Base-by-base conservation (phyloP, 148 eudicot genomes). In the Fagopyrum esculentum region DNA sequence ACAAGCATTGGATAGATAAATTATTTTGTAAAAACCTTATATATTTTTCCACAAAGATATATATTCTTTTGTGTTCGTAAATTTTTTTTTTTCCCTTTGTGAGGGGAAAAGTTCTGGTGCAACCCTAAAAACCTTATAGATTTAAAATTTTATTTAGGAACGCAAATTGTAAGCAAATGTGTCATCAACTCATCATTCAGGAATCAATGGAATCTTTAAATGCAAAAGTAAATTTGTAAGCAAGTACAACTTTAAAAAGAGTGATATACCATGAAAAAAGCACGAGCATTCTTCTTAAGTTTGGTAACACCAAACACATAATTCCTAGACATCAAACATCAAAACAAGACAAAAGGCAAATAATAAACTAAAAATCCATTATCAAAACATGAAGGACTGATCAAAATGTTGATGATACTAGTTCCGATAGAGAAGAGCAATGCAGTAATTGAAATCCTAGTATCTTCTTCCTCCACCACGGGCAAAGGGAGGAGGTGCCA, bases 391-490 rank as follows among this genome's bases (percentile, higher is more conserved):
- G 8, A 5, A 10, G 11, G 43, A 60, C 43, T 60, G 43, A 6
- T 4, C 40, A 60, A 64, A 64, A 64, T 64, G 16, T 64, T 30
- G 43, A 64, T 30, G 6, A 64, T 30, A 60, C 68, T 29, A 60
- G 43, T 22, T 26, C 13, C 13, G 3, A 64, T 4, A 64, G 8
- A 64, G 4, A 64, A 30, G 17, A 64, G 3, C 40, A 3, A 30
- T 19, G n/a, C n/a, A 30, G 9, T 5, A 63, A 35, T 45, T 11
- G 17, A 63, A 35, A 16, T 63, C 75, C 75, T 75, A 77, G 73
- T 29, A 84, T 74, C 81, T 81, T 75, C 86, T 78, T 57, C 82
- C 78, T 1, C 81, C 82, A 51, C 72, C 74, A 43, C 69, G 75
- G 12, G 54, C 55, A 7, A 71, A 71, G 15, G 71, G 73, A 54